Evolutionary conservation across 1,139 yeast species (phyloP).

Genomic region (Lizanozyma gosingica): DNA sequence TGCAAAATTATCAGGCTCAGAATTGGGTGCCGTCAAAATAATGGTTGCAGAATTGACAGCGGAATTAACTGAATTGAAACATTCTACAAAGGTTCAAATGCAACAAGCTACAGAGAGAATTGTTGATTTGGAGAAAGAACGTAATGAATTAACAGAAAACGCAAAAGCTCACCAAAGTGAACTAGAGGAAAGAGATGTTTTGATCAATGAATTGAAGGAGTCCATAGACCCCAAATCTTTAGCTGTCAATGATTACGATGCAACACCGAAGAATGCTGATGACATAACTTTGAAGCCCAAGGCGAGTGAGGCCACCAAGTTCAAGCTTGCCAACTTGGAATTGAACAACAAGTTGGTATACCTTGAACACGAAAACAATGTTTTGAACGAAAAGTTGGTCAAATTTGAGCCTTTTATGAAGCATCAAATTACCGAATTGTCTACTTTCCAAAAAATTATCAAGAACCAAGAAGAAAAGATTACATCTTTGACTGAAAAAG

Average conservation of each 20-base stretch:
- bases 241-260: constrained; percentile 15
- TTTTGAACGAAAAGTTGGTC: constrained; percentile 28
- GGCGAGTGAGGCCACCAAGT: neutral
- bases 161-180: constrained; percentile 13
- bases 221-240: constrained; percentile 26
- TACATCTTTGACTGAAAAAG: constrained; percentile 27
- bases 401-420: constrained; percentile 49
- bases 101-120: constrained; percentile 46
- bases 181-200: constrained; percentile 23
- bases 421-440: constrained; percentile 45
- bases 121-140: constrained; percentile 36
- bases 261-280: neutral
- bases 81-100: constrained; percentile 42
- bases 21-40: constrained; percentile 22
- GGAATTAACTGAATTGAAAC: constrained; percentile 38
- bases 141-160: constrained; percentile 15
- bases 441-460: constrained; percentile 45
- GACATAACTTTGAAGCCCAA: neutral
- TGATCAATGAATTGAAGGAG: constrained; percentile 28
- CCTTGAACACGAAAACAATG: constrained; percentile 38
- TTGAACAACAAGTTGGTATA: constrained; percentile 37
- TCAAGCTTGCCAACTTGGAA: constrained; percentile 20
- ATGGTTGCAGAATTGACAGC: constrained; percentile 34
- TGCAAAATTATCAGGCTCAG: constrained; percentile 4
- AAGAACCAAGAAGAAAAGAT: constrained; percentile 45